A percentile compares a stretch with the other conserved stretches of the same genome.
Conservation (phyloP, 805 yeast genomes). For the Candida golubevii region DNA sequence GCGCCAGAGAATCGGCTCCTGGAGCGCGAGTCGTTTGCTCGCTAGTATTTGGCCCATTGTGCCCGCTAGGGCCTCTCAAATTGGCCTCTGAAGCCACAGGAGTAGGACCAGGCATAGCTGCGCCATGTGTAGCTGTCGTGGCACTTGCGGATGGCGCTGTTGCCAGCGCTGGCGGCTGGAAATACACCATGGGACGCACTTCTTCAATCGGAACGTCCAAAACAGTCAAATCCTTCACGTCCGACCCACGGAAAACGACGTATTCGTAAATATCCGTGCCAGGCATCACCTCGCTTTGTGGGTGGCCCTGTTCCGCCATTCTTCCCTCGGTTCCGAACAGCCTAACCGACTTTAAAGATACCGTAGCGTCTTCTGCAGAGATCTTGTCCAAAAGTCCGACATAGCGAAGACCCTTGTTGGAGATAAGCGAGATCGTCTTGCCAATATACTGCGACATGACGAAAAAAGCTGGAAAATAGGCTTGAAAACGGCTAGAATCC, state of each 20-base stretch:
- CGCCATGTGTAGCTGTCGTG: conserved; percentile 17
- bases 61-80: background rate
- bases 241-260: conserved; percentile 85
- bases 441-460: conserved; percentile 90
- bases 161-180: background rate
- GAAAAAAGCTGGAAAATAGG: background rate
- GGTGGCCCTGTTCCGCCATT: conserved; percentile 51
- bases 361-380: conserved; percentile 87
- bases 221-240: conserved; percentile 84
- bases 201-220: conserved; percentile 67
- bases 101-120: conserved; percentile 20
- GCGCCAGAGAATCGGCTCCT: background rate
- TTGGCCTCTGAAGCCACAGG: conserved; percentile 11
- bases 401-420: conserved; percentile 77
- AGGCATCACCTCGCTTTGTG: conserved; percentile 66
- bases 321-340: conserved; percentile 93
- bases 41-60: background rate
- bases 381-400: conserved; percentile 86
- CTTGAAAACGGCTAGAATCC: no score
- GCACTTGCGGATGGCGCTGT: background rate
- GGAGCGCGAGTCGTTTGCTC: conserved; percentile 9
- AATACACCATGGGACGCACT: conserved; percentile 45
- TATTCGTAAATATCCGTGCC: conserved; percentile 66
- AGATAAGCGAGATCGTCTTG: conserved; percentile 75
- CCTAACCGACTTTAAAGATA: conserved; percentile 73